Base-by-base conservation (phyloP, 441 rosid genomes). In the Pelargonium fulgidum region DNA sequence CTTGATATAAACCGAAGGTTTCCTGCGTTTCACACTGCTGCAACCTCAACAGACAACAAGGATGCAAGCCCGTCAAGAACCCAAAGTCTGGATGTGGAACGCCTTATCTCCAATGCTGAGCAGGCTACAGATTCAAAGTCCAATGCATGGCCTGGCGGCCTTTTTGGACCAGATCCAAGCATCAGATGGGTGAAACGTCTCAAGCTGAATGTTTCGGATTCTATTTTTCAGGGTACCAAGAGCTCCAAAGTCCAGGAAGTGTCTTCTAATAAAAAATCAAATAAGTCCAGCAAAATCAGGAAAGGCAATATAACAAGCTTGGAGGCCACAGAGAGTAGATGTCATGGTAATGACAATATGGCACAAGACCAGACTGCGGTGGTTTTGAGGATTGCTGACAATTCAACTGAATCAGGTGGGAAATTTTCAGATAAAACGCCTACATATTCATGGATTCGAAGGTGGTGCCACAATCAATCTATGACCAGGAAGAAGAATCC, bases 101-200 rank as follows among this genome's bases (percentile, higher is more conserved):
- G 79, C 66, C 80, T 89, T 63, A 73, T 87, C 45, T 68, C 80
- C 36, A 69, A 75, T 56, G 81, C 75, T 65, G 76, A 79, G 54
- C 67, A 70, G 62, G 75, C 76, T 5, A 76, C 77, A 65, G 76
- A 76, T 33, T 75, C 80, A 64, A 85, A 84, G 77, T 79, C 82
- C 45, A 44, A 75, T 66, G 68, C 72, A 67, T 72, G 72, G 62
- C 73, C 74, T 13, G 70, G 73, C 58, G 78, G 52, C 72, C 68
- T 29, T 14, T 33, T 61, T 45, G 80, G 70, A 62, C 69, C 69
- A 3, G 95, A 86, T 56, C 86, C 86, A 9, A 77, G 78, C 82
- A 84, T 80, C 68, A 79, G 87, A 77, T 90, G 99, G 98, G 82
- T 95, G 80, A 90, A 89, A 78, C 98, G 98, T 72, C 91, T 90